Base-by-base conservation (phyloP, 176 grass and related monocot species). In the Typha latifolia region DNA sequence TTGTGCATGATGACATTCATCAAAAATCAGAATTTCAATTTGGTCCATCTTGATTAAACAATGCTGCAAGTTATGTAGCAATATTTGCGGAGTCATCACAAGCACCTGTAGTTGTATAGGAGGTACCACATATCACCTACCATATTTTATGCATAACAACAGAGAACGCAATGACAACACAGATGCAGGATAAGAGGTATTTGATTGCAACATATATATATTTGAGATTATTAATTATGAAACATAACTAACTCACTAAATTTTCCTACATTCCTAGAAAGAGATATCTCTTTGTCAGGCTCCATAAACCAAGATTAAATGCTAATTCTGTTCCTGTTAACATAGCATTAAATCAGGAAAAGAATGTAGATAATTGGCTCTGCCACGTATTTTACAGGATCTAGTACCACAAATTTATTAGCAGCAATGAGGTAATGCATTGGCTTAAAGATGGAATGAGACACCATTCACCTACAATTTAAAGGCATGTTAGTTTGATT, bases 1-100 rank as follows among this genome's bases (percentile, higher is more conserved):
- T 86, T 96, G 88, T 49, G 92, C 92, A 43, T 96, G 92, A 85
- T 96, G 92, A 53, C 88, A 91, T 72, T 96, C 92, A 32, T 96
- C 92, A 61, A 96, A 86, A 84, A 96, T 91, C 52, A 96, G 27
- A 79, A 96, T 82, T 71, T 82, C 83, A 77, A 96, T 72, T 47
- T 63, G 77, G 26, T 70, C 62, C 88, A 96, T 96, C 69, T 62
- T 89, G 68, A 96, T 90, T 67, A 86, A 91, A 78, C 92, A 96
- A 89, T 96, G 92, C 21, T 19, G 53, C 77, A 96, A 86, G 80
- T 73, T 89, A 65, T 89, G 72, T 49, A 96, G 75, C 14, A 96
- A 89, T 78, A 96, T 89, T 77, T 91, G 71, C 10, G 88, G 92
- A 13, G 88, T 96, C 92, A 96, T 96, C 66, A 96, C 92, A 65